Percentiles rank a stretch among this genome's conserved stretches.
Conservation (phyloP, 2,329 filamentous ascomycete species). For the Septoria linicola region DNA sequence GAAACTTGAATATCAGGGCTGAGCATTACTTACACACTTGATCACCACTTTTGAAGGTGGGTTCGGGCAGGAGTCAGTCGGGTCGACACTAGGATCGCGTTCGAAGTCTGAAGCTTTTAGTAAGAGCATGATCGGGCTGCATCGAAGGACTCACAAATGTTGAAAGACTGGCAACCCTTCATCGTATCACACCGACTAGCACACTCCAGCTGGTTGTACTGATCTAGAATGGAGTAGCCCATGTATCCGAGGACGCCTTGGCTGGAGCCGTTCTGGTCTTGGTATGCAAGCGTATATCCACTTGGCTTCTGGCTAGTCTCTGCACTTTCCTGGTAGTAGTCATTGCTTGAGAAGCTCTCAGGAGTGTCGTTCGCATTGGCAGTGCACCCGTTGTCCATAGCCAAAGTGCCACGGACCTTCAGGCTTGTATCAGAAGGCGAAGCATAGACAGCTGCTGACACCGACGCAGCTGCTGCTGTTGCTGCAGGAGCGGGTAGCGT, state of each 20-base stretch:
- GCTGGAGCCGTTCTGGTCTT: conserved; percentile 14
- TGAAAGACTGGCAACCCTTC: conserved; percentile 36
- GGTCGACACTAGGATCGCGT: conserved; percentile 35
- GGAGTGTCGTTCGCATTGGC: conserved; percentile 22
- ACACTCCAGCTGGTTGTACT: conserved; percentile 34
- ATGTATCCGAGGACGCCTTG: conserved; percentile 29
- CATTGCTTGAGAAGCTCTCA: conserved; percentile 16
- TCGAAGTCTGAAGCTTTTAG: conserved; percentile 28
- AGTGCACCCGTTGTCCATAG: conserved; percentile 11
- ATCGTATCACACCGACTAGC: conserved; percentile 35
- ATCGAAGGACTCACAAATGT: conserved; percentile 26
- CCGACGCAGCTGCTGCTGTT: conserved; percentile 21
- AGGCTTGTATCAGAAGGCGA: conserved; percentile 23
- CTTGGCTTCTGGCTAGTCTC: not conserved
- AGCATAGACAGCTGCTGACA: conserved; percentile 24
- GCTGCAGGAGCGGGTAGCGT: conserved; percentile 18
- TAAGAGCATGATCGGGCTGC: conserved; percentile 11
- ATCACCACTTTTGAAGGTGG: conserved; percentile 40
- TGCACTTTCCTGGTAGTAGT: conserved; percentile 21
- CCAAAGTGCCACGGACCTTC: conserved; percentile 11
- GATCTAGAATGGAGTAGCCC: conserved; percentile 28
- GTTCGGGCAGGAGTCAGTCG: conserved; percentile 36
- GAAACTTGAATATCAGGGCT: too few relatives aligned
- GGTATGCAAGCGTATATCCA: conserved; percentile 13
- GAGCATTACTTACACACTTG: conserved; percentile 43